phyloP scores from a whole-genome alignment of 2,329 filamentous ascomycete genomes.

The Volutella citrinella region DNA sequence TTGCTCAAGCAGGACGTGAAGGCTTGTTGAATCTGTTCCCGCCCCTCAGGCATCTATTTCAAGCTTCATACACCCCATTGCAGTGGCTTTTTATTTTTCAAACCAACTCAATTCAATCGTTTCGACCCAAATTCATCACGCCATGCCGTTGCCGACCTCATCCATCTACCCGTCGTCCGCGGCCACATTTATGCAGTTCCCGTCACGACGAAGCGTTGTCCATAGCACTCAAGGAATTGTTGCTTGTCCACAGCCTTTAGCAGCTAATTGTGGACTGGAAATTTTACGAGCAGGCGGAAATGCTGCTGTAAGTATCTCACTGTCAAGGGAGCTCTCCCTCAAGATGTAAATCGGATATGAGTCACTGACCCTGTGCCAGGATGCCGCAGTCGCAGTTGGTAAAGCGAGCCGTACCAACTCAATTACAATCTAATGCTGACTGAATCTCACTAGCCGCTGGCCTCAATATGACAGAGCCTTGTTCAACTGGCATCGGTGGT shows the following conservation, averaged over 20 bases:
- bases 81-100: no score
- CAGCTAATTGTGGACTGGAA: slow-evolving; percentile 81
- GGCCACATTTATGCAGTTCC: slow-evolving; percentile 58
- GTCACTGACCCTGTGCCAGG: no score
- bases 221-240: slow-evolving; percentile 93
- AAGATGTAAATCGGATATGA: no score
- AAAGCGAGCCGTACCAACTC: slow-evolving; percentile 29
- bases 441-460: slow-evolving; percentile 75
- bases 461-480: slow-evolving; percentile 90
- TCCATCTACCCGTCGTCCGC: slow-evolving; percentile 46
- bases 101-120: no score
- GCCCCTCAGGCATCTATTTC: no score
- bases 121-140: no score
- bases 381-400: slow-evolving; percentile 94
- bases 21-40: no score
- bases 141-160: slow-evolving; percentile 47
- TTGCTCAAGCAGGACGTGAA: no score
- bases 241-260: slow-evolving; percentile 83
- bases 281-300: slow-evolving; percentile 85
- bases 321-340: no score
- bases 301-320: slow-evolving; percentile 82
- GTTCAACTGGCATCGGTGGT: slow-evolving; percentile 90
- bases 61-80: no score
- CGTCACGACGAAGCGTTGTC: slow-evolving; percentile 84
- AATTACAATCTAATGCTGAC: no score